These are phyloP conservation scores for Blastobotrys parvus DNA, from an alignment of 805 yeast genomes.

Conservation along the genomic window DNA sequence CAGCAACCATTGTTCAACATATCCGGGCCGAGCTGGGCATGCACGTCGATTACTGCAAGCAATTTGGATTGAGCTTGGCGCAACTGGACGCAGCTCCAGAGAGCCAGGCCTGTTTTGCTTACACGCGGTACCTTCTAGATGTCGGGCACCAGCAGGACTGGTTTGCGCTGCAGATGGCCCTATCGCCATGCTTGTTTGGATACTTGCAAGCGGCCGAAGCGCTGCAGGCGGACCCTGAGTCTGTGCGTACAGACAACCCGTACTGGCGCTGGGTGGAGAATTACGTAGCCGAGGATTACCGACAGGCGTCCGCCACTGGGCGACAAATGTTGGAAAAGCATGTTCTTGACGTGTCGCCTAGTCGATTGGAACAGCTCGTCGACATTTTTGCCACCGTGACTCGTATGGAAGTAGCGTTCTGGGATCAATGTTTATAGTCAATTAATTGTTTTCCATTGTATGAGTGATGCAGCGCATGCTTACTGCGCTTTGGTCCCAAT, in stretches of 20 bases:
- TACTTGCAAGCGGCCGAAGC: constrained; percentile 48
- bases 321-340: constrained; percentile 38
- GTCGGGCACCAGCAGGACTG: constrained; percentile 49
- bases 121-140: constrained; percentile 51
- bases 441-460: no score
- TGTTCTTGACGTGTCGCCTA: constrained; percentile 33
- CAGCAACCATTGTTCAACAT: constrained; percentile 39
- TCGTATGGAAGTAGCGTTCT: constrained; percentile 54
- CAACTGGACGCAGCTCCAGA: constrained; percentile 41
- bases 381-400: constrained; percentile 54
- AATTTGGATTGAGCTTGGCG: constrained; percentile 32
- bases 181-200: constrained; percentile 72
- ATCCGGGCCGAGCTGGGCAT: constrained; percentile 47
- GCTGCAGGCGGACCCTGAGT: constrained; percentile 23
- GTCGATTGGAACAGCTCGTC: constrained; percentile 43
- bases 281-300: constrained; percentile 52
- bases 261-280: constrained; percentile 50
- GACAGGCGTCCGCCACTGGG: constrained; percentile 46
- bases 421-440: constrained; percentile 39
- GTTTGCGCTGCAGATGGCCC: constrained; percentile 56
- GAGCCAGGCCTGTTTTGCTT: constrained; percentile 49
- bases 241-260: constrained; percentile 20
- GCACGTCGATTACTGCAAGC: constrained; percentile 45
- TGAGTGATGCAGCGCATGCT: no score
- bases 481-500: no score